Conservation (phyloP, 768 basidiomycete species). For the Baorangia bicolor region DNA sequence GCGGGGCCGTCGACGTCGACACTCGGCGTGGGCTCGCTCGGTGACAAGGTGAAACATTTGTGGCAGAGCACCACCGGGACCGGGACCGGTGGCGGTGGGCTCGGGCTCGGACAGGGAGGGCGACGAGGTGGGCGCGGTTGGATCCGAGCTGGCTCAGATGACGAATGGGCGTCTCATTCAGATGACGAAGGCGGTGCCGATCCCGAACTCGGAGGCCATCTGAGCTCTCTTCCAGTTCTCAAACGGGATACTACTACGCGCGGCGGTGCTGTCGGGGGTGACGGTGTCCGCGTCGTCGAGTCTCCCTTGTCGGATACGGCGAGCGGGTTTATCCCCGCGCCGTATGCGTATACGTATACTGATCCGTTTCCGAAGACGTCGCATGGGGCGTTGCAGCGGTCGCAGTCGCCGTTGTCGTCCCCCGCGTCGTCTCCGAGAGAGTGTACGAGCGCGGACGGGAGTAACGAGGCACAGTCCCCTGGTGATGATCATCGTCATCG, state of each 20-base stretch:
- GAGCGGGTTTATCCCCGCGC: constrained; percentile 8
- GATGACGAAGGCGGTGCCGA: constrained; percentile 13
- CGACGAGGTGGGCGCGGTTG: constrained; percentile 42
- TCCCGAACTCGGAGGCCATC: background rate
- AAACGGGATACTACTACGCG: background rate
- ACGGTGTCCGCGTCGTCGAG: constrained; percentile 16
- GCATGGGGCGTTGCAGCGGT: constrained; percentile 10
- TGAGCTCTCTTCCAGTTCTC: constrained; percentile 1
- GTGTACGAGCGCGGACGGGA: constrained; percentile 17
- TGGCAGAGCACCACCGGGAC: constrained; percentile 21
- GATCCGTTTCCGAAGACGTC: constrained; percentile 23
- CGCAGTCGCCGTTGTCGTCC: constrained; percentile 33
- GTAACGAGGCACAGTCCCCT: constrained; percentile 1
- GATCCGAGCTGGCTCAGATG: constrained; percentile 49
- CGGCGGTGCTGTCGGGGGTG: background rate
- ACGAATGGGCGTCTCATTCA: constrained; percentile 45
- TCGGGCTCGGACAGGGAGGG: no score
- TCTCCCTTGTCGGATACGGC: constrained; percentile 28
- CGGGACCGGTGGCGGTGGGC: background rate
- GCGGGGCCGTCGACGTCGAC: constrained; percentile 4
- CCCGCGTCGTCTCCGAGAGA: constrained; percentile 22
- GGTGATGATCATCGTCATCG: constrained; percentile 18
- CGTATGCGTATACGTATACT: constrained; percentile 12
- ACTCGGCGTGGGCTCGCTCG: constrained; percentile 22
- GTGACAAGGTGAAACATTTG: constrained; percentile 26